Evolutionary conservation across 306 rosid species (phyloP), one percentile per base, ranked within the genome.

Genomic region (Carpinus fangiana): DNA sequence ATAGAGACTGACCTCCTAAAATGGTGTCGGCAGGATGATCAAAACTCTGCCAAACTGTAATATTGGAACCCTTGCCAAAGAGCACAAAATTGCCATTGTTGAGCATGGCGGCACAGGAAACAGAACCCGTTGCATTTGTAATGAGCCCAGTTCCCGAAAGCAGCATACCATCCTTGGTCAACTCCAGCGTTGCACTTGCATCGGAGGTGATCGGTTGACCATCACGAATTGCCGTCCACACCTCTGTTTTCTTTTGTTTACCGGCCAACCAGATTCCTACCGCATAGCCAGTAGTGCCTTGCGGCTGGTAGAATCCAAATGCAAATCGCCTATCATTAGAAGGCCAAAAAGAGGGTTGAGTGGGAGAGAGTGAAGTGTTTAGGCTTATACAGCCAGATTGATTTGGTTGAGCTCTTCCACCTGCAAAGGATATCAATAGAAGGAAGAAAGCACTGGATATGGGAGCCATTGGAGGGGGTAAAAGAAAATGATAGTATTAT

Each of bases 191-290:
- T 13, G 18, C 18, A 31, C 12, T 12, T 13, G 9, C 18, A 31
- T 28, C 28, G 3, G 68, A 28, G 10, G 41, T 61, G 43, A 28
- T 8, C n/a, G 43, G 68, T 13, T 41, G 68, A 28, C 13, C 68
- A 14, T 61, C n/a, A 61, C 68, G 68, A 28, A 26, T 12, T 61
- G 68, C 68, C 36, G 68, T 61, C 68, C 43, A 28, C 38, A 61
- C 68, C 12, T 28, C 43, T 12, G 3, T 61, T 13, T 0, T 12
- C 2, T 0, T 21, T 1, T 61, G n/a, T 13, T 0, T 18, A 21
- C 0, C n/a, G 18, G 26, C n/a, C 11, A 61, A 28, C 68, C 34
- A 31, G 1, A 31, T 31, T 31, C 34, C 34, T 1, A 31, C 34
- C 34, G 34, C 34, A 31, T 31, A 61, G n/a, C 68, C 68, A 28